Evolutionary conservation across 225 moss, liverwort and hornwort species (phyloP).

Genomic region (Rhytidiadelphus loreus): DNA sequence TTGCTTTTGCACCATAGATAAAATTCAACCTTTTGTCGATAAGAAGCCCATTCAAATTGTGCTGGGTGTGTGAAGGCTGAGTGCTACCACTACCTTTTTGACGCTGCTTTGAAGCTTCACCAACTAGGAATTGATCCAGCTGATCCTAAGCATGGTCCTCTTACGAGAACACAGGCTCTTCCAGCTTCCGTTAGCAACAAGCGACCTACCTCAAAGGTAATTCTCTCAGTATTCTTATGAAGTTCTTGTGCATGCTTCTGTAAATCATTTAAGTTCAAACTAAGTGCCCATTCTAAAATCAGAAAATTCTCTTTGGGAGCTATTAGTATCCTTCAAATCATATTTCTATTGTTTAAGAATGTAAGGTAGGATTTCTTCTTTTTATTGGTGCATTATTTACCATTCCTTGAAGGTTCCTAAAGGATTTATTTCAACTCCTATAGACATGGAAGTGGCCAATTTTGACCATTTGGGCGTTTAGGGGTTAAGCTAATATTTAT

Average conservation of each 20-base stretch:
- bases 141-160: constrained; percentile 79
- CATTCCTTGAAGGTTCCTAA: not conserved
- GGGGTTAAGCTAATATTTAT: not conserved
- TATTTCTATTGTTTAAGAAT: not conserved
- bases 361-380: not conserved
- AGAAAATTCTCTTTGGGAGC: not conserved
- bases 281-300: not conserved
- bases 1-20: not conserved
- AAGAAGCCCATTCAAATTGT: not conserved
- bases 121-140: constrained; percentile 92
- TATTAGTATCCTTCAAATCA: not conserved
- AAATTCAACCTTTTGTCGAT: not conserved
- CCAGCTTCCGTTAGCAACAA: constrained; percentile 24
- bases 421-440: not conserved
- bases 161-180: constrained; percentile 14
- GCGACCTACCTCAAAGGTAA: constrained; percentile 20
- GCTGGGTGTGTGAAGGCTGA: constrained; percentile 73
- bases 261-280: not conserved
- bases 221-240: not conserved
- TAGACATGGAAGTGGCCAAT: not conserved
- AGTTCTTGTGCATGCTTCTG: not conserved
- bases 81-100: constrained; percentile 98
- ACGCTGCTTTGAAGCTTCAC: constrained; percentile 85
- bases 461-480: not conserved
- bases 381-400: not conserved